Percentiles rank a stretch among this genome's conserved stretches.
phyloP scores from a whole-genome alignment of 148 eudicot genomes.

The Selenicereus undatus region DNA sequence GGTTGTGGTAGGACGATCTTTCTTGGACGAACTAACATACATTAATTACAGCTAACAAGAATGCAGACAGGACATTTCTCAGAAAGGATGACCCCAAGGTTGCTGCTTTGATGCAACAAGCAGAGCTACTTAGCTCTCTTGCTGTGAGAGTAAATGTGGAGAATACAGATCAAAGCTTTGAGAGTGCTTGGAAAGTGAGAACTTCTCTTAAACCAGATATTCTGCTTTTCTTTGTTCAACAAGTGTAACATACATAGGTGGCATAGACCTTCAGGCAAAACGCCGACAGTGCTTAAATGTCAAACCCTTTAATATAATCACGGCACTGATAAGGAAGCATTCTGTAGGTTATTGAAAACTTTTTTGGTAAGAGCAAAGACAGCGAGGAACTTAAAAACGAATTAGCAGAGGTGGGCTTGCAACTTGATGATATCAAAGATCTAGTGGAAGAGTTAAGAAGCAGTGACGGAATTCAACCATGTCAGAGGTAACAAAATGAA shows the following conservation, averaged over 20 bases:
- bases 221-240: neutral
- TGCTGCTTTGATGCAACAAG: slow-evolving; percentile 75
- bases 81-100: slow-evolving; percentile 85
- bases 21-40: neutral
- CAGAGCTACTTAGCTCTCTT: slow-evolving; percentile 85
- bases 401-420: slow-evolving; percentile 43
- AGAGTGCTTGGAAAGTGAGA: slow-evolving; percentile 92
- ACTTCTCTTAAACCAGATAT: neutral
- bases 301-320: neutral
- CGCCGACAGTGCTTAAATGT: neutral
- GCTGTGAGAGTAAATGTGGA: slow-evolving; percentile 78
- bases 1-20: too few relatives aligned
- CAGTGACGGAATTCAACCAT: slow-evolving; percentile 43
- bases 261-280: neutral
- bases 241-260: neutral
- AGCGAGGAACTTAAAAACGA: slow-evolving; percentile 31
- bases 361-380: slow-evolving; percentile 58
- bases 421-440: slow-evolving; percentile 53
- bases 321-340: slow-evolving; percentile 5
- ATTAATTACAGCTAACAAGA: slow-evolving; percentile 32
- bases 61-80: slow-evolving; percentile 61
- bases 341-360: slow-evolving; percentile 65
- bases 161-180: slow-evolving; percentile 69
- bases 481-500: slow-evolving; percentile 51
- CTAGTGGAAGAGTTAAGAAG: slow-evolving; percentile 59